Percentiles rank a stretch among this genome's conserved stretches.
These are phyloP conservation scores for Lactuca saligna DNA, from an alignment of 129 eudicot genomes.

Conservation along the genomic window DNA sequence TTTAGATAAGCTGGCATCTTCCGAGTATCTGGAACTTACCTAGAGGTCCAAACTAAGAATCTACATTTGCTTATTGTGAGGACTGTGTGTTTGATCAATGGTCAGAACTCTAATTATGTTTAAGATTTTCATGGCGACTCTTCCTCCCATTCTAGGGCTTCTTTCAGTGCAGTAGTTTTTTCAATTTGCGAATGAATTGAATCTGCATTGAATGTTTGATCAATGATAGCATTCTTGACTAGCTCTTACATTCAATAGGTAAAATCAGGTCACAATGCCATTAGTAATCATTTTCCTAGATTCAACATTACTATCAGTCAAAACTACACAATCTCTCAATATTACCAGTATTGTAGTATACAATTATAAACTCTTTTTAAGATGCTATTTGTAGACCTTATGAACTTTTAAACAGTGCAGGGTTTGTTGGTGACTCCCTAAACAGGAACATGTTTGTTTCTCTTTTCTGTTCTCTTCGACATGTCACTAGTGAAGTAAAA, in stretches of 20 bases:
- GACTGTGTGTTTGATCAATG: neutral
- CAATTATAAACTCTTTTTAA: neutral
- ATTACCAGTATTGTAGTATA: neutral
- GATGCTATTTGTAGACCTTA: slow-evolving; percentile 40
- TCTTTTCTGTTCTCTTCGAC: slow-evolving; percentile 76
- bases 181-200: neutral
- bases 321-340: neutral
- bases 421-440: slow-evolving; percentile 96
- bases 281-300: slow-evolving; percentile 3
- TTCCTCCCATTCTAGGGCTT: neutral
- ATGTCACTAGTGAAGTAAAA: slow-evolving; percentile 61
- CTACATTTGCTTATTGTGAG: slow-evolving; percentile 7
- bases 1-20: neutral
- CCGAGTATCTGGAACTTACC: slow-evolving; percentile 5
- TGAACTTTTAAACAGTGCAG: slow-evolving; percentile 62
- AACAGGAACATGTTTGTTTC: slow-evolving; percentile 98
- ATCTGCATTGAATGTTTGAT: neutral
- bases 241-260: neutral
- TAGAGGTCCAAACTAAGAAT: neutral
- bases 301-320: neutral
- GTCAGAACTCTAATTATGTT: slow-evolving; percentile 1
- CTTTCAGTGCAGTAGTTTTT: neutral
- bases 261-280: slow-evolving; percentile 10
- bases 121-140: neutral
- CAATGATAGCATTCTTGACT: neutral